Percentiles rank a stretch among this genome's conserved stretches.
Conservation (phyloP, 2,329 filamentous ascomycete genomes). For the Lachnum nothofagi region DNA sequence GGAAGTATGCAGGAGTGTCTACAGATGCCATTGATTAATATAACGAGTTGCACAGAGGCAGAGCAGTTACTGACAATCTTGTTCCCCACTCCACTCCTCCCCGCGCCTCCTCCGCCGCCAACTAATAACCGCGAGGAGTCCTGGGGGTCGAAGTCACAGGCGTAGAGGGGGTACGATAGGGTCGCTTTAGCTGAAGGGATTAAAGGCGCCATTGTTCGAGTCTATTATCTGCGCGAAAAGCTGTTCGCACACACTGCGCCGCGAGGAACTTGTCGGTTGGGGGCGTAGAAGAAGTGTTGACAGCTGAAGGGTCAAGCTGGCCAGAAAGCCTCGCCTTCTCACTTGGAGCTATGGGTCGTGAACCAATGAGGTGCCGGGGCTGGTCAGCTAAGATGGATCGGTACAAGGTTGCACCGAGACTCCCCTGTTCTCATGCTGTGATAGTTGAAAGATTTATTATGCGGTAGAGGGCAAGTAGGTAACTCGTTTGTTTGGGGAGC, state of each 20-base stretch:
- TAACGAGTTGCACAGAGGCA: neutral
- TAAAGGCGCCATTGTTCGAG: conserved; percentile 27
- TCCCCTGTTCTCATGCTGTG: no score
- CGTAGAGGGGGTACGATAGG: conserved; percentile 78
- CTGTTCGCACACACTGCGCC: neutral
- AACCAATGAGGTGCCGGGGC: no score
- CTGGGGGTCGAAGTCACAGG: conserved; percentile 80
- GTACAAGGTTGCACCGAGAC: no score
- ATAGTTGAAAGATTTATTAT: neutral
- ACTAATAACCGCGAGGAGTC: conserved; percentile 73
- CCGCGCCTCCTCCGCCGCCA: conserved; percentile 80
- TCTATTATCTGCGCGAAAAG: neutral
- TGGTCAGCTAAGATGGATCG: no score
- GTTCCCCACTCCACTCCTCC: conserved; percentile 76
- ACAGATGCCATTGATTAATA: conserved; percentile 5
- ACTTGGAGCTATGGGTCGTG: no score
- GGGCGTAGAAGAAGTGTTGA: no score
- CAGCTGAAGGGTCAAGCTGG: no score
- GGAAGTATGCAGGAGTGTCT: conserved; percentile 33
- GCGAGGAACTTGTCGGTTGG: no score
- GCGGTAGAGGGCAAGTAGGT: no score
- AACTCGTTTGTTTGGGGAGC: no score
- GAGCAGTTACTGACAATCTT: conserved; percentile 62
- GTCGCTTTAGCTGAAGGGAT: conserved; percentile 34
- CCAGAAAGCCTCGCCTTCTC: no score